Percentiles rank a stretch among this genome's conserved stretches.
Conservation (phyloP, 257 asterid genomes). For the Coffea canephora region DNA sequence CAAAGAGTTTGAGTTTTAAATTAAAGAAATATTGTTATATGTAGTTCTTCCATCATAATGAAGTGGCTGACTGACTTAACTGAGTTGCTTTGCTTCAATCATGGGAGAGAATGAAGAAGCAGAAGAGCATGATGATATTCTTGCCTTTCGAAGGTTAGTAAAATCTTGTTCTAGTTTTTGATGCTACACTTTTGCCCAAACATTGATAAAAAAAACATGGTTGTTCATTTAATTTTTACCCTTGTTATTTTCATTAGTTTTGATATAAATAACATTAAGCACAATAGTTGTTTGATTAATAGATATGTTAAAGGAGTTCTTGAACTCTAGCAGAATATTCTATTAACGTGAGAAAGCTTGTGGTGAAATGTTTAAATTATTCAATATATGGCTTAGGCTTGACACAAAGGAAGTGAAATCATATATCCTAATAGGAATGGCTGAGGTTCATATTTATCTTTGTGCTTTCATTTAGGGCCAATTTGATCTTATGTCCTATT, state of each 20-base stretch:
- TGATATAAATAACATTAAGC: neutral
- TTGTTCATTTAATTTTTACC: neutral
- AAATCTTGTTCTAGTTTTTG: neutral
- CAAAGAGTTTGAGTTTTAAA: neutral
- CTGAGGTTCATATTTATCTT: too few species aligned
- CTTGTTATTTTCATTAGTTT: neutral
- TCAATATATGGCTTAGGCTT: neutral
- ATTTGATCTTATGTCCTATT: too few species aligned
- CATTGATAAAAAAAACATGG: neutral
- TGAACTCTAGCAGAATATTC: neutral
- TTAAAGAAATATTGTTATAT: neutral
- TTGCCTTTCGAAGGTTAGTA: slow-evolving; percentile 5
- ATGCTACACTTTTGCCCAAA: neutral
- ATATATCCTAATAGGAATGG: neutral
- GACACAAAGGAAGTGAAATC: neutral
- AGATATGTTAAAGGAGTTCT: neutral
- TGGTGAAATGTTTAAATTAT: neutral
- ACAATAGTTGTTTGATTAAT: neutral
- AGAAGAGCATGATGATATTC: neutral
- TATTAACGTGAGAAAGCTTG: neutral
- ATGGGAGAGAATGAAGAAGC: slow-evolving; percentile 11
- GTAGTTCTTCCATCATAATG: too few species aligned
- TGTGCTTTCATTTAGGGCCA: too few species aligned
- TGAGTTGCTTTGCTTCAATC: neutral
- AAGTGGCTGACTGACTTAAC: neutral